phyloP scores from a whole-genome alignment of 1,284 basidiomycete genomes.

The Tilletia indica region DNA sequence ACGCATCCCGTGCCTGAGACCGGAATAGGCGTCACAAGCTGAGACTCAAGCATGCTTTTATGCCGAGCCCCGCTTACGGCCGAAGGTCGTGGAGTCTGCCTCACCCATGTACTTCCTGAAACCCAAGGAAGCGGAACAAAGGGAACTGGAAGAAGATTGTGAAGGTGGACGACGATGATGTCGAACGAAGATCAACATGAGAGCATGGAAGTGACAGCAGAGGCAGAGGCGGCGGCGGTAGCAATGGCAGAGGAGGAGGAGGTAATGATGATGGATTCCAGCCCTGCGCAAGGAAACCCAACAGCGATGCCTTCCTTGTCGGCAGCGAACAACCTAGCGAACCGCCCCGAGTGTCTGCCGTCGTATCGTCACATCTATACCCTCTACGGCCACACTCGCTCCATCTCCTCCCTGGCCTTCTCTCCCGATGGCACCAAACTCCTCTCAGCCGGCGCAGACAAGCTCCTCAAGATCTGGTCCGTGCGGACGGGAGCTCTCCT shows the following conservation, averaged over 20 bases:
- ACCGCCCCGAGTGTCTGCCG: slow-evolving; percentile 10
- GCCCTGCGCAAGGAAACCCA: too few species aligned
- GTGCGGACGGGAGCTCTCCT: slow-evolving; percentile 32
- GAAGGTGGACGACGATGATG: too few species aligned
- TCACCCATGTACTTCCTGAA: too few species aligned
- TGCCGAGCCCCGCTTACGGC: background rate
- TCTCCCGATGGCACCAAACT: slow-evolving; percentile 59
- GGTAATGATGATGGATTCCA: too few species aligned
- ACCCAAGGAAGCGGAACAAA: too few species aligned
- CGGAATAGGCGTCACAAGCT: too few species aligned
- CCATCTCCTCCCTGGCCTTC: slow-evolving; percentile 59
- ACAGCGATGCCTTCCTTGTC: background rate
- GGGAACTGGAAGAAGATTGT: too few species aligned
- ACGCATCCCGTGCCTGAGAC: background rate
- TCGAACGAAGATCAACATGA: too few species aligned
- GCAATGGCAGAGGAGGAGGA: background rate
- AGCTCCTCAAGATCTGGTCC: slow-evolving; percentile 50
- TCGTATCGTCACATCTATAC: slow-evolving; percentile 52
- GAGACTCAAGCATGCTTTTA: too few species aligned
- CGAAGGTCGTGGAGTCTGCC: background rate
- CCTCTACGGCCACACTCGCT: slow-evolving; percentile 58
- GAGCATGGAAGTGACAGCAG: background rate
- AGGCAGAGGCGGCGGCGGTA: background rate
- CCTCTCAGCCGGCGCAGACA: slow-evolving; percentile 55
- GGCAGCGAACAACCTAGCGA: background rate